These are phyloP conservation scores for Solanum etuberosum DNA, from an alignment of 257 asterid genomes.

Conservation along the genomic window DNA sequence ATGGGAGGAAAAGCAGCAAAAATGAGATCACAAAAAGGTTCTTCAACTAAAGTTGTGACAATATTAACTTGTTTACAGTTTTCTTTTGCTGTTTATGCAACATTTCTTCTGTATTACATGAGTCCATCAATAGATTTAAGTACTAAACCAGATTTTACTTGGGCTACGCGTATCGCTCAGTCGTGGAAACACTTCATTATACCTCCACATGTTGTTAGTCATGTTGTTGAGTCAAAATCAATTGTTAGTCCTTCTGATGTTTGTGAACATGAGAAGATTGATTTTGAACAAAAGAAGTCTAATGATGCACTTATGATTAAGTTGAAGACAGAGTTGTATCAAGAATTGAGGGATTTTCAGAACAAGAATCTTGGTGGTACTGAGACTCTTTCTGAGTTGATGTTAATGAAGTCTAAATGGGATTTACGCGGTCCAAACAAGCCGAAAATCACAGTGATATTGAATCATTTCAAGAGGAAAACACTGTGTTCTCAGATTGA, in stretches of 20 bases:
- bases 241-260: slow-evolving; percentile 20
- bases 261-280: slow-evolving; percentile 68
- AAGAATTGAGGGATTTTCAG: slow-evolving; percentile 53
- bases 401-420: slow-evolving; percentile 77
- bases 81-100: slow-evolving; percentile 80
- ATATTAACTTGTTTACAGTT: slow-evolving; percentile 68
- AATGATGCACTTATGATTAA: slow-evolving; percentile 63
- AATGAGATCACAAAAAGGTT: slow-evolving; percentile 22
- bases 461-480: slow-evolving; percentile 86
- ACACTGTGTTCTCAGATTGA: slow-evolving; percentile 81
- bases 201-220: slow-evolving; percentile 41
- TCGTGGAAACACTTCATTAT: slow-evolving; percentile 59
- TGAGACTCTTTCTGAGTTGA: slow-evolving; percentile 46
- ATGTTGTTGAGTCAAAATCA: slow-evolving; percentile 12
- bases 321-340: slow-evolving; percentile 60
- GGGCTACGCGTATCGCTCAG: slow-evolving; percentile 57
- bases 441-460: slow-evolving; percentile 61
- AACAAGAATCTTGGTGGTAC: slow-evolving; percentile 31
- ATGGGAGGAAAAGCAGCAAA: slow-evolving; percentile 41
- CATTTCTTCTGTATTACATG: slow-evolving; percentile 69
- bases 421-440: slow-evolving; percentile 21
- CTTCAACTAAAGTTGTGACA: slow-evolving; percentile 43
- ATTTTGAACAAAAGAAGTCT: slow-evolving; percentile 73
- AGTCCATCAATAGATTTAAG: slow-evolving; percentile 61
- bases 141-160: slow-evolving; percentile 58